Base-by-base conservation (phyloP, 208 protist species). In the Trypanosoma boissoni region DNA sequence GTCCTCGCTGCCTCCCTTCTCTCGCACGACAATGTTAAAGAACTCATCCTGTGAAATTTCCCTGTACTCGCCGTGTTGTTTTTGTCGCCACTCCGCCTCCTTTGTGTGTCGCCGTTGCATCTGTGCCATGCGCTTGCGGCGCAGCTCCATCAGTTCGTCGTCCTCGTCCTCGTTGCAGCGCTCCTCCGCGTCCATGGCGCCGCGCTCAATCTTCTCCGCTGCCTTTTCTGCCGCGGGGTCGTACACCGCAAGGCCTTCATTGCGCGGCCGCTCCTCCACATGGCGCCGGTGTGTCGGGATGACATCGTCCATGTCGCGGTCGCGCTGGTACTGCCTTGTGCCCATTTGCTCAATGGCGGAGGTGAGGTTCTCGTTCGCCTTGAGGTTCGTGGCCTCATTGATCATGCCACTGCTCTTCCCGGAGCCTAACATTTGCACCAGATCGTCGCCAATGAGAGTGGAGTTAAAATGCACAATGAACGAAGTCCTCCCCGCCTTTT, bases 11-110 rank as follows among this genome's bases (percentile, higher is more conserved):
- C 83, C 80, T 8, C 94, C 96, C 42, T 97, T 95, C 56, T 96
- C 91, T 1, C 83, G 83, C 74, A 96, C 87, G 2, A 94, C 87
- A 28, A 86, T 73, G 48, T 93, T 88, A 46, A 98, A 94, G 64
- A 98, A 98, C 9, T 97, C 92, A 56, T 92, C 80, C 61, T 98
- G 95, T 0, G 54, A 60, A 24, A 98, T 88, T 58, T 97, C 93
- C 14, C 76, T 78, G 67, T 98, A 98, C 70, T 95, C 67, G 5
- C 91, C 94, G 74, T 95, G 88, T 65, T 95, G 88, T 61, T 95
- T 95, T 55, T 78, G 78, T 34, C 76, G 80, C 81, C 84, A 95
- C 69, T 83, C 82, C 7, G 79, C 80, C 64, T 84, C 68, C 58
- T 92, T 78, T 31, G 74, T 78, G 23, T 83, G 73, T 20, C 61